These are phyloP conservation scores for Lactarius trivialis DNA, from an alignment of 768 basidiomycete species.

Conservation along the genomic window DNA sequence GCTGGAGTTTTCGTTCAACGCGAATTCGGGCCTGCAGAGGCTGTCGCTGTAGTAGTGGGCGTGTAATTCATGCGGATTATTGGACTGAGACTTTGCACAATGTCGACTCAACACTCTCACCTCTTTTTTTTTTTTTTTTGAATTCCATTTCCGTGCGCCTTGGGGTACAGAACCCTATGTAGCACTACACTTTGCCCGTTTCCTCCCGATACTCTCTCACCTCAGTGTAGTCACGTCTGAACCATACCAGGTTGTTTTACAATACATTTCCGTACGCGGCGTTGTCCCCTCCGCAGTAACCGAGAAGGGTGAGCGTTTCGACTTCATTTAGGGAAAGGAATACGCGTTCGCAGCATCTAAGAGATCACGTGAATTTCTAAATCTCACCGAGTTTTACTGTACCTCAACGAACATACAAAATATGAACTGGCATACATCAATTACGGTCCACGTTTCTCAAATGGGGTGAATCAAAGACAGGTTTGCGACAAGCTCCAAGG, in stretches of 20 bases:
- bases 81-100: neutral
- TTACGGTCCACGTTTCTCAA: neutral
- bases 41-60: slow-evolving; percentile 2
- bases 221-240: too few species aligned
- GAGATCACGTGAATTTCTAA: neutral
- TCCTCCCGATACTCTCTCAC: too few species aligned
- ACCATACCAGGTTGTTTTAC: too few species aligned
- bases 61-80: neutral
- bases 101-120: neutral
- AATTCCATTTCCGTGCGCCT: too few species aligned
- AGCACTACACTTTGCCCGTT: too few species aligned
- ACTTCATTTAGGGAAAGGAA: neutral
- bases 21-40: neutral
- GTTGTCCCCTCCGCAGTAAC: too few species aligned
- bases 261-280: too few species aligned
- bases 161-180: too few species aligned
- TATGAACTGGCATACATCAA: too few species aligned
- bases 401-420: too few species aligned
- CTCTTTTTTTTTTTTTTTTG: neutral
- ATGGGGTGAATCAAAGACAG: slow-evolving; percentile 23
- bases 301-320: neutral
- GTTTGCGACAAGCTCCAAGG: slow-evolving; percentile 17
- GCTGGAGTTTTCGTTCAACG: slow-evolving; percentile 20
- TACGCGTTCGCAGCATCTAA: neutral
- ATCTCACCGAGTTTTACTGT: too few species aligned